Evolutionary conservation across 2,329 filamentous ascomycete species (phyloP).

Genomic region (Aspergillus sp.): DNA sequence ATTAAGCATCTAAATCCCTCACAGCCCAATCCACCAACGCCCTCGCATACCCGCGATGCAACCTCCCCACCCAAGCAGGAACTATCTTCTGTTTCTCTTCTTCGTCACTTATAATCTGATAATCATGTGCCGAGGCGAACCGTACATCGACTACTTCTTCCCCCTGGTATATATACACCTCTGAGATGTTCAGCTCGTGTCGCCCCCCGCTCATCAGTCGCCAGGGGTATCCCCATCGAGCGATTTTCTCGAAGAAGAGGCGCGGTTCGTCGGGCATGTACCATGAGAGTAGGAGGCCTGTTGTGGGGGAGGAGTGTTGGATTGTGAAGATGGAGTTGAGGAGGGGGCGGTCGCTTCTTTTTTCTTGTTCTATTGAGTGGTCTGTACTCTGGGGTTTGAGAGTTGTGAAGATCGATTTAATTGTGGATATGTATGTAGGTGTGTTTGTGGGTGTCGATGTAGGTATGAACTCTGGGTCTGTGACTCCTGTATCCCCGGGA

Average conservation of each 20-base stretch:
- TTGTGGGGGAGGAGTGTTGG: slow-evolving; percentile 18
- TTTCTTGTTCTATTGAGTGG: too few relatives aligned
- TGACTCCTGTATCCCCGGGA: slow-evolving; percentile 25
- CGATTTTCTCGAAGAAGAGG: slow-evolving; percentile 29
- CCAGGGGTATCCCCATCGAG: slow-evolving; percentile 34
- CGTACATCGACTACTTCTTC: slow-evolving; percentile 29
- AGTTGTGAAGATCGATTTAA: too few relatives aligned
- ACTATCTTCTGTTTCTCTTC: slow-evolving; percentile 26
- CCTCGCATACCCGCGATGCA: slow-evolving; percentile 32
- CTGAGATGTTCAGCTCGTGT: slow-evolving; percentile 18
- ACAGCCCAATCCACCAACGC: slow-evolving; percentile 28
- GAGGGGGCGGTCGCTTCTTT: slow-evolving; percentile 16
- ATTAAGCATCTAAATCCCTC: slow-evolving; percentile 15
- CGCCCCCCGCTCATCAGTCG: slow-evolving; percentile 29
- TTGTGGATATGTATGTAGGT: too few relatives aligned
- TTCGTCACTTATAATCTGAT: slow-evolving; percentile 26
- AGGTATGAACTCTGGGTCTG: not conserved
- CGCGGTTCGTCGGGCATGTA: slow-evolving; percentile 21
- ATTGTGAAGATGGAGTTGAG: slow-evolving; percentile 21
- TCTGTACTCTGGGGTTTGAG: too few relatives aligned
- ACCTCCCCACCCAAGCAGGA: slow-evolving; percentile 23
- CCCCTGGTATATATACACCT: not conserved
- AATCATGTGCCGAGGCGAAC: slow-evolving; percentile 31
- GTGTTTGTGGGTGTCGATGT: slow-evolving; percentile 11
- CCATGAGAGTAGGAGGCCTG: slow-evolving; percentile 27